Conservation (phyloP, 2,329 filamentous ascomycete species). For the Verticillium nubilum region DNA sequence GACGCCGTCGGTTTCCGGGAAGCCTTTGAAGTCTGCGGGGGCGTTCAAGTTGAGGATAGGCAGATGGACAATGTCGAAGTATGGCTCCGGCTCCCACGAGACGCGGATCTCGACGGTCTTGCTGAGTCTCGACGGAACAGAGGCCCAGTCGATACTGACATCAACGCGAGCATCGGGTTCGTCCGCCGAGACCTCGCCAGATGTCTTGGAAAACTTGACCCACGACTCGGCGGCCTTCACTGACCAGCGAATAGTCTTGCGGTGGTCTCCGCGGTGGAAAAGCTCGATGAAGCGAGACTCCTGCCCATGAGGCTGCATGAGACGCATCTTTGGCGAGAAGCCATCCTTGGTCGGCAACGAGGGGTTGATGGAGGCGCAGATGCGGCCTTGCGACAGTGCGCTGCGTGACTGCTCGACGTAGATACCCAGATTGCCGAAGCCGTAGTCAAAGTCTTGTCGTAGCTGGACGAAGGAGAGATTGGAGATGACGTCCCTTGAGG, state of each 20-base stretch:
- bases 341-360: conserved; percentile 20
- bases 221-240: conserved; percentile 8
- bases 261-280: conserved; percentile 36
- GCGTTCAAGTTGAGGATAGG: conserved; percentile 5
- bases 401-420: conserved; percentile 46
- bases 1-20: conserved; percentile 10
- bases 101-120: conserved; percentile 6
- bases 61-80: conserved; percentile 10
- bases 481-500: conserved; percentile 41
- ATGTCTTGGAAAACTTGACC: conserved; percentile 3
- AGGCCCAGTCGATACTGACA: conserved; percentile 39
- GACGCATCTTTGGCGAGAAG: conserved; percentile 28
- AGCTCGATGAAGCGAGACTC: conserved; percentile 40
- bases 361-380: conserved; percentile 41
- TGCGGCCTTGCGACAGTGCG: conserved; percentile 48
- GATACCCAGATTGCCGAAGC: conserved; percentile 43
- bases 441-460: conserved; percentile 18
- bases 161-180: conserved; percentile 30
- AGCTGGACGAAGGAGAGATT: conserved; percentile 42
- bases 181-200: conserved; percentile 2
- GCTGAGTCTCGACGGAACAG: conserved; percentile 23
- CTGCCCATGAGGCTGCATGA: conserved; percentile 41
- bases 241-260: conserved; percentile 12
- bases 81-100: background rate
- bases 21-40: conserved; percentile 11